These are phyloP conservation scores for Lachancea dasiensis DNA, from an alignment of 805 yeast species.

Conservation along the genomic window DNA sequence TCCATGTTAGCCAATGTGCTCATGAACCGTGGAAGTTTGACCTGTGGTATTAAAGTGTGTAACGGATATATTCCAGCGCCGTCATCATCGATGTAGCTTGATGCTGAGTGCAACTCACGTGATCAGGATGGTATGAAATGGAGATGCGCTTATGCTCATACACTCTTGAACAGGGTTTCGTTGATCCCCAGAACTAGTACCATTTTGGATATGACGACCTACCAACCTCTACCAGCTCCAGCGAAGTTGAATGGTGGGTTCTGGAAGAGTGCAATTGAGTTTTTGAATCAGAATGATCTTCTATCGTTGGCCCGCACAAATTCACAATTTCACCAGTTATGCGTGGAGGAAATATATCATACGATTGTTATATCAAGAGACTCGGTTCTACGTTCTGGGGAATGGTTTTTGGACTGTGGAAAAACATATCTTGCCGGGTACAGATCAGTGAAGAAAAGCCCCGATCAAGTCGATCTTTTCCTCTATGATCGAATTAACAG, in stretches of 20 bases:
- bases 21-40: too few species aligned
- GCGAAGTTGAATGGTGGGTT: not conserved
- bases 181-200: too few species aligned
- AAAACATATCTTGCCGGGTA: conserved; percentile 38
- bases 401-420: conserved; percentile 33
- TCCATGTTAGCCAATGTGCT: too few species aligned
- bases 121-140: too few species aligned
- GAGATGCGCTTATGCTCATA: too few species aligned
- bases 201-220: not conserved
- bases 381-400: conserved; percentile 26
- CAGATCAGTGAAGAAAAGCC: conserved; percentile 30
- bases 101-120: too few species aligned
- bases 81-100: too few species aligned
- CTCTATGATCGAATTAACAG: conserved; percentile 37
- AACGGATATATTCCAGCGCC: too few species aligned
- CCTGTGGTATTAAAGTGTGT: too few species aligned
- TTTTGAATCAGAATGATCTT: conserved; percentile 38
- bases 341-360: conserved; percentile 34
- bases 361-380: conserved; percentile 34
- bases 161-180: too few species aligned
- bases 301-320: conserved; percentile 31
- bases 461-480: conserved; percentile 35
- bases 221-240: not conserved
- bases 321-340: conserved; percentile 27
- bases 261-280: conserved; percentile 15